Evolutionary conservation across 2,329 filamentous ascomycete species (phyloP).

Genomic region (Dendryphion nanum): DNA sequence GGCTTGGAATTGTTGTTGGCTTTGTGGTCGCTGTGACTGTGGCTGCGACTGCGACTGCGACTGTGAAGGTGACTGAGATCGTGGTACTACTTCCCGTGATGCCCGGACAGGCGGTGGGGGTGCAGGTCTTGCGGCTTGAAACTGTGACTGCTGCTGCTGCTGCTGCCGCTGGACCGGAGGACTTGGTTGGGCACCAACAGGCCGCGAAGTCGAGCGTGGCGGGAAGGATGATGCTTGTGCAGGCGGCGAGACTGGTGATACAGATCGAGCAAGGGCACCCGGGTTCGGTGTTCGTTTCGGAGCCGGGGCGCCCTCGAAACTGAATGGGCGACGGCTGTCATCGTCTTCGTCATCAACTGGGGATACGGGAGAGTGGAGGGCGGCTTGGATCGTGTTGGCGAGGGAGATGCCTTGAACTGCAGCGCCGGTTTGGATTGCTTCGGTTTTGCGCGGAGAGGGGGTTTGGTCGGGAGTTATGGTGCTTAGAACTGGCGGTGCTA

Average conservation of each 20-base stretch:
- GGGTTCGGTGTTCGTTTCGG: conserved; percentile 1
- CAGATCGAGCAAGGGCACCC: not conserved
- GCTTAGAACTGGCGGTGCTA: conserved; percentile 8
- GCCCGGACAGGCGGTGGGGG: not conserved
- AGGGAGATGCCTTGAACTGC: conserved; percentile 1
- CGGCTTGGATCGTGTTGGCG: conserved; percentile 2
- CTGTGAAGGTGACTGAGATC: not conserved
- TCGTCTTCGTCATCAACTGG: conserved; percentile 19
- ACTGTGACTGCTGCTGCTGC: not conserved
- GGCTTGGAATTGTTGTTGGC: no score
- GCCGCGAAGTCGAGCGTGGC: conserved; percentile 8
- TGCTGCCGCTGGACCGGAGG: conserved; percentile 5
- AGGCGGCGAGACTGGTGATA: conserved; percentile 1
- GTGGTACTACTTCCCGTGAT: not conserved
- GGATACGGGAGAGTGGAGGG: conserved; percentile 14
- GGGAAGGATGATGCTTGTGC: conserved; percentile 6
- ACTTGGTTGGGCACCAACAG: no score
- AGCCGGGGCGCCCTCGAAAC: conserved; percentile 19
- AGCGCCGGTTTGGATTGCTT: conserved; percentile 1
- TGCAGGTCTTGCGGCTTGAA: not conserved
- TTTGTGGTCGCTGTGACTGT: no score
- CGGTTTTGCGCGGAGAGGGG: conserved; percentile 23
- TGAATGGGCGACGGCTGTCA: conserved; percentile 20
- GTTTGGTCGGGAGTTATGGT: conserved; percentile 31
- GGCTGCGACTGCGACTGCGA: not conserved